phyloP scores from a whole-genome alignment of 192 early-diverging fungal genomes.

The Ramicandelaber brevisporus region DNA sequence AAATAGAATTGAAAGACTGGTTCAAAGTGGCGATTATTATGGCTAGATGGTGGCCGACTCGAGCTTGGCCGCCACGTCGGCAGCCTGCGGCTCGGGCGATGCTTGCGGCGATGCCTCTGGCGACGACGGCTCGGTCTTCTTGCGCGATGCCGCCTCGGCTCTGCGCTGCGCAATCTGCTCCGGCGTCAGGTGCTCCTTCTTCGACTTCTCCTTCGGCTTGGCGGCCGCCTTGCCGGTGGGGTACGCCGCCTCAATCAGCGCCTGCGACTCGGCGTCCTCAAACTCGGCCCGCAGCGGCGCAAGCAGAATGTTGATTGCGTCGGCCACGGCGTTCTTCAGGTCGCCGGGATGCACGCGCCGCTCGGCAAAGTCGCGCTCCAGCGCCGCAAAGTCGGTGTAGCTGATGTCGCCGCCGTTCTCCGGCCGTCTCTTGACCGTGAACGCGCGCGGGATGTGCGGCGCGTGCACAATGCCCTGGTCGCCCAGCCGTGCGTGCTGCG shows the following conservation, averaged over 20 bases:
- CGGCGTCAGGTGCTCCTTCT: constrained; percentile 26
- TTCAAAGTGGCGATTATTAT: no score
- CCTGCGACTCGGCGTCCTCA: constrained; percentile 32
- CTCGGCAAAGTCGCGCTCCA: constrained; percentile 68
- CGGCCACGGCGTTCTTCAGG: constrained; percentile 64
- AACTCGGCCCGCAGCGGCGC: constrained; percentile 68
- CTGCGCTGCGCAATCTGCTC: no score
- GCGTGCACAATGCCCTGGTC: constrained; percentile 2
- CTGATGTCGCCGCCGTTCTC: constrained; percentile 74
- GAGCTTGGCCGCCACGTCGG: no score
- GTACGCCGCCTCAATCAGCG: constrained; percentile 64
- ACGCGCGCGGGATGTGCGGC: constrained; percentile 16
- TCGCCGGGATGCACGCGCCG: constrained; percentile 84
- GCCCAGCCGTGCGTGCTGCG: constrained; percentile 29
- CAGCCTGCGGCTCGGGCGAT: no score
- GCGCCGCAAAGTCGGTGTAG: constrained; percentile 36
- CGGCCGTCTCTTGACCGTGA: constrained; percentile 50
- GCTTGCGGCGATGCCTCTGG: no score
- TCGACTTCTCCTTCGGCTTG: constrained; percentile 28
- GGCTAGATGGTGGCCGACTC: no score
- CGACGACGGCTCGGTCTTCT: no score
- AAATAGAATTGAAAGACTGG: no score
- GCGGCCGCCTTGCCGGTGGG: constrained; percentile 29
- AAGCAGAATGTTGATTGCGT: constrained; percentile 61
- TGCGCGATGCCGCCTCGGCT: no score